Conservation (phyloP, 306 rosid species). For the Gastrolobium villosum region DNA sequence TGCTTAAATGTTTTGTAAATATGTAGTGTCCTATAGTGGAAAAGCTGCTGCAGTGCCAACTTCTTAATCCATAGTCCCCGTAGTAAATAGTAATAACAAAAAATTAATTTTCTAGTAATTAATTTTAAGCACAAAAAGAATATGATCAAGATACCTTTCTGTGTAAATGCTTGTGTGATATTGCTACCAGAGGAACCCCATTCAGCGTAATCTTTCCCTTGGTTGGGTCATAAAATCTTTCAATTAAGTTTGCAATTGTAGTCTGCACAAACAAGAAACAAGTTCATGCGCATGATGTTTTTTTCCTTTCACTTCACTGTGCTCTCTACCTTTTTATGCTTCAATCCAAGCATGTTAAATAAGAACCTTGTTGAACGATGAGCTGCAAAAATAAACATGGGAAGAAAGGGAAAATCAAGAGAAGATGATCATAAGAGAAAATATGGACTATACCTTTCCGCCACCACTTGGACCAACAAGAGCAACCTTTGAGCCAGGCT, state of each 20-base stretch:
- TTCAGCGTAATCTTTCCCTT: constrained; percentile 76
- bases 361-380: constrained; percentile 34
- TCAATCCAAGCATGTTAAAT: constrained; percentile 41
- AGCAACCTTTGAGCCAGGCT: constrained; percentile 84
- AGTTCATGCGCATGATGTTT: constrained; percentile 4
- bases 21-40: constrained; percentile 15
- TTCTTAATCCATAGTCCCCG: neutral
- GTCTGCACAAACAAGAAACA: constrained; percentile 66
- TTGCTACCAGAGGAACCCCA: constrained; percentile 79
- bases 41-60: constrained; percentile 36
- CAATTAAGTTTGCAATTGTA: constrained; percentile 89
- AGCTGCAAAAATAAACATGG: constrained; percentile 22
- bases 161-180: constrained; percentile 82
- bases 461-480: constrained; percentile 97
- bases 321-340: constrained; percentile 17
- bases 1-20: neutral
- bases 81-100: constrained; percentile 18
- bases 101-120: neutral
- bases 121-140: constrained; percentile 17
- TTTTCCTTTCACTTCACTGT: constrained; percentile 26
- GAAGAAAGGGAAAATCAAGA: neutral
- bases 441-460: constrained; percentile 68
- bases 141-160: constrained; percentile 62
- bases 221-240: constrained; percentile 88
- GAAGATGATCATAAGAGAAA: constrained; percentile 20